phyloP scores from a whole-genome alignment of 768 basidiomycete species.

The Sporobolomyces phaffii region DNA sequence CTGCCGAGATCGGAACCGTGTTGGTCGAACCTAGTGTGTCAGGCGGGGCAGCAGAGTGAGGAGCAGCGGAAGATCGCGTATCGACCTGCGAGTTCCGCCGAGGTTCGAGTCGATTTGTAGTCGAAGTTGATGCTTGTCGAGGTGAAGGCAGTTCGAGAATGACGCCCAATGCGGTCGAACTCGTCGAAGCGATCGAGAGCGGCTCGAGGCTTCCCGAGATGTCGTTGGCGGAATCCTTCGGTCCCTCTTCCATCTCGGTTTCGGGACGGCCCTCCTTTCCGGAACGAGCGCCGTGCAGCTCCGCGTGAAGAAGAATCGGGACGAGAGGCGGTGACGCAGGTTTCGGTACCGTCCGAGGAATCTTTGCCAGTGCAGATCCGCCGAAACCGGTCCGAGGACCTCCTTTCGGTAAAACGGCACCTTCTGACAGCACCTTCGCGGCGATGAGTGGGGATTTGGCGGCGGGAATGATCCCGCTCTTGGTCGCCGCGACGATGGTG shows the following conservation, averaged over 20 bases:
- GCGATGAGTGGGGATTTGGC: slow-evolving; percentile 6
- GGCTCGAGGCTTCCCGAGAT: background rate
- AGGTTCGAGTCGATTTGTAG: no score
- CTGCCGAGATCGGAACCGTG: no score
- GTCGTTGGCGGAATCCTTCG: background rate
- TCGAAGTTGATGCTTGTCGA: background rate
- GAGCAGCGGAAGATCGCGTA: no score
- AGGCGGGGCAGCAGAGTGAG: no score
- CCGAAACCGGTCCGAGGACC: background rate
- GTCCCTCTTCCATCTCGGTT: background rate
- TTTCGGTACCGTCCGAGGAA: background rate
- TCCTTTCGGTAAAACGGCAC: background rate
- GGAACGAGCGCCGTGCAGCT: background rate
- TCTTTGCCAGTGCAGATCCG: background rate
- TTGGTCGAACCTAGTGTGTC: no score
- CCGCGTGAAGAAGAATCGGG: background rate
- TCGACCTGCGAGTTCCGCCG: no score
- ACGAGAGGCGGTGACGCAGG: slow-evolving; percentile 6
- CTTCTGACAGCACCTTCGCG: background rate
- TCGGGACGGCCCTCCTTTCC: background rate
- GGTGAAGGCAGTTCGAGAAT: slow-evolving; percentile 6
- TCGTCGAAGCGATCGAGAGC: background rate
- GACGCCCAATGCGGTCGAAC: no score
- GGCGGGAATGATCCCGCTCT: slow-evolving; percentile 6
- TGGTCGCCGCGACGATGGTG: slow-evolving; percentile 1